These are phyloP conservation scores for Dimargaris cristalligena DNA, from an alignment of 192 early-diverging fungal genomes.

Conservation along the genomic window DNA sequence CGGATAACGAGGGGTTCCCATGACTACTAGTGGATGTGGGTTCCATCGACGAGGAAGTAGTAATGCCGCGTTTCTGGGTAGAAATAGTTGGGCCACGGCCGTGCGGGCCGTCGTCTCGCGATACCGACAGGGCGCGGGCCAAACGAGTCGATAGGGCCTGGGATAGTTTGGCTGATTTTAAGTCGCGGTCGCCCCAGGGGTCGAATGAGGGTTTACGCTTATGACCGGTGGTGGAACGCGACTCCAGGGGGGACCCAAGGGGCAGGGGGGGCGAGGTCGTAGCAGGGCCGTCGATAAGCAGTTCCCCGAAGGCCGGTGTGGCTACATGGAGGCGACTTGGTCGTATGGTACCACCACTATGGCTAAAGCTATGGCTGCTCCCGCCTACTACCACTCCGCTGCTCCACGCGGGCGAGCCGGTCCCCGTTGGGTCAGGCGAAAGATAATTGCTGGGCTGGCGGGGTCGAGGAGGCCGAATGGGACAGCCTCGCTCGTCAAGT, in stretches of 20 bases:
- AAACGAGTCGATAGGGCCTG: slow-evolving; percentile 5
- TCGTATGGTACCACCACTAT: neutral
- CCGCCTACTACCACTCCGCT: neutral
- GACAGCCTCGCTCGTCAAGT: slow-evolving; percentile 1
- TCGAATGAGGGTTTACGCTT: slow-evolving; percentile 1
- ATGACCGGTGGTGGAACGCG: neutral
- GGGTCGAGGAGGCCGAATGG: neutral
- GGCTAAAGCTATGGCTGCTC: neutral
- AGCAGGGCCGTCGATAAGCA: too few relatives aligned
- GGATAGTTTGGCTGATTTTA: neutral
- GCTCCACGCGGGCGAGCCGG: neutral
- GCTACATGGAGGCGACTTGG: neutral
- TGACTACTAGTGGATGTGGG: neutral
- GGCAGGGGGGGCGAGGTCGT: too few relatives aligned
- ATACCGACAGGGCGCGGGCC: slow-evolving; percentile 5
- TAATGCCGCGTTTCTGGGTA: neutral
- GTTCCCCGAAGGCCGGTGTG: too few relatives aligned
- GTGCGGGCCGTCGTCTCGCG: neutral
- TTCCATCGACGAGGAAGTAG: neutral
- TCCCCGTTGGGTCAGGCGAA: neutral
- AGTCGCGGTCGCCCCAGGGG: slow-evolving; percentile 6
- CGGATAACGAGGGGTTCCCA: neutral
- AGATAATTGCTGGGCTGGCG: too few relatives aligned
- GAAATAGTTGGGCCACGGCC: neutral
- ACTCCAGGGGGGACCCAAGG: neutral